Evolutionary conservation across 2,329 filamentous ascomycete genomes (phyloP).

Genomic region (Neopestalotiopsis clavispora): DNA sequence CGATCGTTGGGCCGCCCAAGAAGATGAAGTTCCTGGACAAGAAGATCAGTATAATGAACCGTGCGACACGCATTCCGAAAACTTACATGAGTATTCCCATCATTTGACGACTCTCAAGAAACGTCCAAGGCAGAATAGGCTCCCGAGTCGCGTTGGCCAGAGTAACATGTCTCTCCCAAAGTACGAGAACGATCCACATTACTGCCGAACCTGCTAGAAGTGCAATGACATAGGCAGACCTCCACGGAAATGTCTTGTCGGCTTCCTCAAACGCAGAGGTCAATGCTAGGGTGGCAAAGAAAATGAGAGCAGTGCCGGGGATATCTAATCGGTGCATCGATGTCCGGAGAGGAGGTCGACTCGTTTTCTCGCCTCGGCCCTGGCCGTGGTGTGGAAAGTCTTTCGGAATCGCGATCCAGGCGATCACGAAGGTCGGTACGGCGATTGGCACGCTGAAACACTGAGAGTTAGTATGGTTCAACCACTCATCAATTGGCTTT

Average conservation of each 20-base stretch:
- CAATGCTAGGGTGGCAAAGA: slow-evolving; percentile 7
- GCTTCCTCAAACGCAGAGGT: slow-evolving; percentile 12
- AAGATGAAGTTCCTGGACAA: neutral
- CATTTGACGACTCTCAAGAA: no score
- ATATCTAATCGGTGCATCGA: neutral
- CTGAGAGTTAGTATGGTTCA: no score
- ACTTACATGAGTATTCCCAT: no score
- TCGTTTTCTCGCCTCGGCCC: no score
- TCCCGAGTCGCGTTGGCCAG: no score
- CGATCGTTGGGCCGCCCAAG: slow-evolving; percentile 20
- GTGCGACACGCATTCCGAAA: no score
- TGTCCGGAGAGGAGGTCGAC: no score
- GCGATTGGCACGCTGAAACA: slow-evolving; percentile 21
- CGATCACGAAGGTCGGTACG: slow-evolving; percentile 7
- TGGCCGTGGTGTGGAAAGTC: slow-evolving; percentile 7
- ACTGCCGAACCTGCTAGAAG: neutral
- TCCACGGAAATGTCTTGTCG: slow-evolving; percentile 4
- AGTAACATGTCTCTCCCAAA: slow-evolving; percentile 24
- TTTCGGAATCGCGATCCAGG: slow-evolving; percentile 14
- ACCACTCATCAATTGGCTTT: no score
- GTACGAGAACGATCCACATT: slow-evolving; percentile 7
- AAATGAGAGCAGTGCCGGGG: slow-evolving; percentile 16
- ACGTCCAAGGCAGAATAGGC: no score
- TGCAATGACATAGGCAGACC: neutral
- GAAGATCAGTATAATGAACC: no score